A percentile compares a stretch with the other conserved stretches of the same genome.
phyloP scores from a whole-genome alignment of 2,329 filamentous ascomycete species.

The Cladosporium austrohemisphaericum region DNA sequence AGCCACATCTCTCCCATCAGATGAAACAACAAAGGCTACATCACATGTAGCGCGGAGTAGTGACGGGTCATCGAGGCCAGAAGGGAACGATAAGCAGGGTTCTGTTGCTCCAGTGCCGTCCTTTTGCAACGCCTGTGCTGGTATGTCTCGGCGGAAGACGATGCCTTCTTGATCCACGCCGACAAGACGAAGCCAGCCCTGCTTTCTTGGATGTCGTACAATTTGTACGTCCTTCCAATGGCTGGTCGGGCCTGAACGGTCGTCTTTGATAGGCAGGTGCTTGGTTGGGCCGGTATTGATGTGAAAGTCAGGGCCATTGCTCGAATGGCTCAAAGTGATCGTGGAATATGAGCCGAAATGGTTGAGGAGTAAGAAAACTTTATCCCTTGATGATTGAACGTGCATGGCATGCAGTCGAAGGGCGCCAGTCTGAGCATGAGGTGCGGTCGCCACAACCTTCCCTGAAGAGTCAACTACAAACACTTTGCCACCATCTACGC shows the following conservation, averaged over 20 bases:
- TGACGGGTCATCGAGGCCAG: slow-evolving; percentile 18
- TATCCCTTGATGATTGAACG: background rate
- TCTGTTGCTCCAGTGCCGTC: background rate
- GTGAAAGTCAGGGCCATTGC: background rate
- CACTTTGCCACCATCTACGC: background rate
- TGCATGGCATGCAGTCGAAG: background rate
- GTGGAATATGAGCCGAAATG: background rate
- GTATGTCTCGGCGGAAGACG: slow-evolving; percentile 9
- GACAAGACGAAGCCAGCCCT: slow-evolving; percentile 11
- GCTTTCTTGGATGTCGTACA: slow-evolving; percentile 10
- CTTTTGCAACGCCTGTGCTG: background rate
- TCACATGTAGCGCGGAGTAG: slow-evolving; percentile 23
- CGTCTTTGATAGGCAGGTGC: background rate
- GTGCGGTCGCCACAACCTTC: background rate
- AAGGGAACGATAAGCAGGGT: slow-evolving; percentile 18
- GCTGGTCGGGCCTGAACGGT: background rate
- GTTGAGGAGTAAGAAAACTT: background rate
- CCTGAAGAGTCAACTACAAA: background rate
- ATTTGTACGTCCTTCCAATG: background rate
- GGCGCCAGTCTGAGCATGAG: background rate
- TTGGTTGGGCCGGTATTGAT: background rate
- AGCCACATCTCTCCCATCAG: slow-evolving; percentile 19
- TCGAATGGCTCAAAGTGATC: background rate
- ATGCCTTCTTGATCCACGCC: slow-evolving; percentile 3
- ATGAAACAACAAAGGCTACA: slow-evolving; percentile 24